Conservation (phyloP, 2,329 filamentous ascomycete genomes). For the Ophiostoma sp. region DNA sequence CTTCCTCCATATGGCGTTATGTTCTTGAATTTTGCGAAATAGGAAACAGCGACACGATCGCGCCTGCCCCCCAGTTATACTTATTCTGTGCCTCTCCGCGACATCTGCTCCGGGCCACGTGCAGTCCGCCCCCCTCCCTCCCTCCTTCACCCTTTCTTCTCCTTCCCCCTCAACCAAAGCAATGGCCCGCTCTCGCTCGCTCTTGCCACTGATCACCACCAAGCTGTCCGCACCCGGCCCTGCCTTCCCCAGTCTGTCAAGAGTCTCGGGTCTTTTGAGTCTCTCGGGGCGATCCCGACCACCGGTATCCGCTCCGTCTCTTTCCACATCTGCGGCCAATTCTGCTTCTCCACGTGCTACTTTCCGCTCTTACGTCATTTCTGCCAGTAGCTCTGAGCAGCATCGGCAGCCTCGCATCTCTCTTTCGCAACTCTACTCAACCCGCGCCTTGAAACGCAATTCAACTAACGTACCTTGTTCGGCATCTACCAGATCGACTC, state of each 20-base stretch:
- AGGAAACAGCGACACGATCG: background rate
- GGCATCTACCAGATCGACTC: background rate
- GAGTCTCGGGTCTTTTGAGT: background rate
- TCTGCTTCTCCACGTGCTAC: background rate
- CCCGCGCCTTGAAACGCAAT: background rate
- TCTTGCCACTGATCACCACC: slow-evolving; percentile 5
- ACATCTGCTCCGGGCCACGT: background rate
- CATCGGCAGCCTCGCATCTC: background rate
- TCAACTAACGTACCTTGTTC: background rate
- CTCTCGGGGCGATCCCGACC: background rate
- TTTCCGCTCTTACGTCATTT: slow-evolving; percentile 2
- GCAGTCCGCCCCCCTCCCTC: background rate
- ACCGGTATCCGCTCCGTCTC: background rate
- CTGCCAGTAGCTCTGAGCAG: background rate
- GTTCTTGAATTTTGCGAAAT: background rate
- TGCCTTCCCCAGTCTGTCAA: background rate
- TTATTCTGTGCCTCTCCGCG: background rate
- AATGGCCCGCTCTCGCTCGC: background rate
- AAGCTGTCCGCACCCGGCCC: background rate
- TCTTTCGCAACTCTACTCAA: background rate
- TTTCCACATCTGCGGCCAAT: background rate
- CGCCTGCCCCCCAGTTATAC: background rate
- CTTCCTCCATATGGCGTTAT: background rate
- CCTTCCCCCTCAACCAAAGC: background rate
- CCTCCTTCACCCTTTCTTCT: background rate